These are phyloP conservation scores for Debaryomyces sp. DNA, from an alignment of 1,139 yeast genomes.

Conservation along the genomic window DNA sequence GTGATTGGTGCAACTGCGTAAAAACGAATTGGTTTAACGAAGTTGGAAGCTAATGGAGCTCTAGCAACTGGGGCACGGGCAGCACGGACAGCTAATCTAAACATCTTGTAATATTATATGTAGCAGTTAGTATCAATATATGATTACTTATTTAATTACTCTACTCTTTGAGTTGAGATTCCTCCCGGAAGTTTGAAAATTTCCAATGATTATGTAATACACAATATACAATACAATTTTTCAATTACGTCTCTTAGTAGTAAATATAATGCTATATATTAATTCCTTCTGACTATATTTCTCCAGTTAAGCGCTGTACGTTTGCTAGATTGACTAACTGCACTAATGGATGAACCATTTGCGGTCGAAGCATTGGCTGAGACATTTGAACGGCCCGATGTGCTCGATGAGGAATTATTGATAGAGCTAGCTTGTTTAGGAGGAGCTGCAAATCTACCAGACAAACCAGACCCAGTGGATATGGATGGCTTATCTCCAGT, in stretches of 20 bases:
- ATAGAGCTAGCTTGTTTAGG: slow-evolving; percentile 7
- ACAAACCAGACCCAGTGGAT: background rate
- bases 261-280: background rate
- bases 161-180: background rate
- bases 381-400: slow-evolving; percentile 35
- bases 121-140: background rate
- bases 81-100: slow-evolving; percentile 44
- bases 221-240: background rate
- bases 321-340: slow-evolving; percentile 29
- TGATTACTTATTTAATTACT: background rate
- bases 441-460: background rate
- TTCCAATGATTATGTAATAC: slow-evolving; percentile 3
- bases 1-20: slow-evolving; percentile 52
- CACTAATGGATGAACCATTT: slow-evolving; percentile 5
- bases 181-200: slow-evolving; percentile 1
- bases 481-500: slow-evolving; percentile 4
- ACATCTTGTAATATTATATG: slow-evolving; percentile 26
- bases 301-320: slow-evolving; percentile 56
- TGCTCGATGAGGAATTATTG: slow-evolving; percentile 13
- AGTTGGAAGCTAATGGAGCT: slow-evolving; percentile 26
- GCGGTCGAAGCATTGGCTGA: slow-evolving; percentile 18
- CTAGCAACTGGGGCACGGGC: slow-evolving; percentile 38
- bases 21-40: slow-evolving; percentile 42
- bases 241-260: background rate
- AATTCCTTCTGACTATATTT: slow-evolving; percentile 16